Evolutionary conservation across 2,329 filamentous ascomycete species (phyloP).

Genomic region (Aspergillus persii): DNA sequence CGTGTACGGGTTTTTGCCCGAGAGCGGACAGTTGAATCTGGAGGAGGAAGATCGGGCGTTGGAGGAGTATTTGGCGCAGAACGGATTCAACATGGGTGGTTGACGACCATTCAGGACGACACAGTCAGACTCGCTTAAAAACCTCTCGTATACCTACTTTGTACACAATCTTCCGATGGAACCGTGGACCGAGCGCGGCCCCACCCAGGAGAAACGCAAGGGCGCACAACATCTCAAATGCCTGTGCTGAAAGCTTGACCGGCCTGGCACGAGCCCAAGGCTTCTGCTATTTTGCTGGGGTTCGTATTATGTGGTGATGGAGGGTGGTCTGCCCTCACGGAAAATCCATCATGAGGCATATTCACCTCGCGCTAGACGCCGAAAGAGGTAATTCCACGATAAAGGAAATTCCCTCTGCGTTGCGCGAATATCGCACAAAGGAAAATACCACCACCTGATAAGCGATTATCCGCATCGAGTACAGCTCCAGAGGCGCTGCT

Average conservation of each 20-base stretch:
- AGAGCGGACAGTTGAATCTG: constrained; percentile 29
- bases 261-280: too few relatives aligned
- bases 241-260: too few relatives aligned
- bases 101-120: too few relatives aligned
- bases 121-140: too few relatives aligned
- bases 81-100: background rate
- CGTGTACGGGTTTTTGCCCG: constrained; percentile 32
- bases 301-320: too few relatives aligned
- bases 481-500: background rate
- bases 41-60: constrained; percentile 27
- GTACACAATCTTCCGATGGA: too few relatives aligned
- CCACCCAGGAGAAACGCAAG: too few relatives aligned
- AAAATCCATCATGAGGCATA: background rate
- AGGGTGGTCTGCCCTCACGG: background rate
- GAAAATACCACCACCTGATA: background rate
- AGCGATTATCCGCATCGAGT: background rate
- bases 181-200: too few relatives aligned
- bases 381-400: background rate
- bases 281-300: too few relatives aligned
- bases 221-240: too few relatives aligned
- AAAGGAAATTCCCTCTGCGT: background rate
- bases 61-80: constrained; percentile 10
- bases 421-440: background rate
- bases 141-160: too few relatives aligned
- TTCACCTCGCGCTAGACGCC: background rate